These are phyloP conservation scores for Fraxinus nigra DNA, from an alignment of 305 asterid genomes.

Conservation along the genomic window DNA sequence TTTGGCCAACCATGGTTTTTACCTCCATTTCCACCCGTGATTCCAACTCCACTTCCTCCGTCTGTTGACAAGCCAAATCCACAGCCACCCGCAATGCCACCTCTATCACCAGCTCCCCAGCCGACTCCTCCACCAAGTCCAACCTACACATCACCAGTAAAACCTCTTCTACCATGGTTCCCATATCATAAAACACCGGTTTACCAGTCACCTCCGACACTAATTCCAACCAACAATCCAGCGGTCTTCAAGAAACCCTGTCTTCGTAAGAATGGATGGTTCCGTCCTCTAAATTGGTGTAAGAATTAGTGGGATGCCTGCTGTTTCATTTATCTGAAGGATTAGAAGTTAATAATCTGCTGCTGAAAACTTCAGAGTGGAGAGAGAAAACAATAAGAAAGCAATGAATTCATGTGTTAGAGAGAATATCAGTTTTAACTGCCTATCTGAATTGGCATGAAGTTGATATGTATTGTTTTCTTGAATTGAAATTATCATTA, in stretches of 20 bases:
- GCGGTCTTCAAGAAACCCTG: background rate
- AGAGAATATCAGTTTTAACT: background rate
- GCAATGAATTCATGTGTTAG: background rate
- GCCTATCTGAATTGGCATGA: background rate
- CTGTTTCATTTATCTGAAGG: background rate
- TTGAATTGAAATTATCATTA: background rate
- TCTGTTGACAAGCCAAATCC: background rate
- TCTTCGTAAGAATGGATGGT: too few species aligned
- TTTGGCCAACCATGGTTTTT: conserved; percentile 42
- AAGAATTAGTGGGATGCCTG: background rate
- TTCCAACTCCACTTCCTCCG: background rate
- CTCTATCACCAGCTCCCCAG: background rate
- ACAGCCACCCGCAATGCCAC: background rate
- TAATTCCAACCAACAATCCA: background rate
- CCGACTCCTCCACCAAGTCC: background rate
- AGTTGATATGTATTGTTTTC: background rate
- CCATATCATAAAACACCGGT: conserved; percentile 6
- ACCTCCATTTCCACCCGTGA: background rate
- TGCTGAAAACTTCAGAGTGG: background rate
- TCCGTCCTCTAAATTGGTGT: background rate
- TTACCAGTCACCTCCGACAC: conserved; percentile 19
- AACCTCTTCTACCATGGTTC: background rate
- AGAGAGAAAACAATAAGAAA: background rate
- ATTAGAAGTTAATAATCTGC: background rate
- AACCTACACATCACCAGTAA: too few species aligned